Evolutionary conservation across 1,284 basidiomycete species (phyloP), one percentile per base, ranked within the genome.

Genomic region (Apiotrichum porosum): DNA sequence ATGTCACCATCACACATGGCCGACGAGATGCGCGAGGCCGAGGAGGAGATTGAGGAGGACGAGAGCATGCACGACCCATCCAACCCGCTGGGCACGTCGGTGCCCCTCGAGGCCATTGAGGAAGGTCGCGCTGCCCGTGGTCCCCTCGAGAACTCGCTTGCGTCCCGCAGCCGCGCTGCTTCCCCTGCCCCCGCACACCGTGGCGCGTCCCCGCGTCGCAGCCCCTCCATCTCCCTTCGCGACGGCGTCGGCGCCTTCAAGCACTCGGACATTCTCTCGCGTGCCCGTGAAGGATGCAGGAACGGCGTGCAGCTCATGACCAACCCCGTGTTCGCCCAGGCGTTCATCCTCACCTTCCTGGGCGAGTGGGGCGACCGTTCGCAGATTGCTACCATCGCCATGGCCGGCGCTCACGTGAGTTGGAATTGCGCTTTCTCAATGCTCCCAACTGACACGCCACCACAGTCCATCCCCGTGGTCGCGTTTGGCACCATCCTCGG

Each of bases 281-380:
- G 41, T 10, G 35, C 40, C 9, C 43, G 53, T 24, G 47, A 55
- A 19, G 23, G 21, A 14, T 17, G 30, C 2, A 49, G 53, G 24
- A 28, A 30, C 24, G 21, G 30, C 57, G 84, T 83, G 68, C 84
- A 84, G 60, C 76, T 95, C 22, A 76, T 93, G 57, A 78, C 97
- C 17, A 89, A 86, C 1, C 95, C 94, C 0, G 88, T 95, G 1
- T 97, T 97, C 62, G 91, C 94, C 3, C 93, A 98, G 72, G 84
- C 91, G 0, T 98, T 98, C 61, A 76, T 94, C 32, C 78, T 98
- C 48, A 97, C 94, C 0, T 98, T 98, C 73, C 78, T 98, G 12
- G 95, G 93, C 19, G 94, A 98, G 73, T 98, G 94, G 94, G 95
- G 94, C 1, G 95, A 98, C 74, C 77, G 94, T 37, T 92, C 88